Base-by-base conservation (phyloP, 2,329 filamentous ascomycete genomes). In the Zymoseptoria brevis region DNA sequence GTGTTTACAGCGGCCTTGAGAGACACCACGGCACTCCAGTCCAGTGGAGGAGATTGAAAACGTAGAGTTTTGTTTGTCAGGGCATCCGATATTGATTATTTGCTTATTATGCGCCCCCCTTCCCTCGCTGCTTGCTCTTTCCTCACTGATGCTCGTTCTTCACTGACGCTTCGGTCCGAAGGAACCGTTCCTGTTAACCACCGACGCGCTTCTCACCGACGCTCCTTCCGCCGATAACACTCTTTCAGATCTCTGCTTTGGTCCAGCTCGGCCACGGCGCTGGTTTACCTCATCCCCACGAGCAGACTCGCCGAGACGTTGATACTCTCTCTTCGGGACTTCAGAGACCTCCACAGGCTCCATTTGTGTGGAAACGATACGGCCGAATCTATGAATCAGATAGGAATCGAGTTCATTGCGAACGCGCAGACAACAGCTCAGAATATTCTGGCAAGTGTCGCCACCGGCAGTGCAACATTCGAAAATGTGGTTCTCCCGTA, bases 341-440 rank as follows among this genome's bases (percentile, higher is more conserved):
- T 75, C 81, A 80, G 72, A 86, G 80, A 69, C 88, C 88, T 62
- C 88, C 89, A 1, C 88, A 91, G 77, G 79, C 84, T 50, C 88
- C 89, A 57, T 87, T 88, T 57, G 80, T 84, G 70, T 92, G 91
- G 75, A 88, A 88, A 81, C 3, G 85, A 84, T 65, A 90, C 87
- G 55, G 82, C 85, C 64, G 80, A 86, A 59, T 83, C 81, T 67
- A 81, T 92, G 65, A 73, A 88, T 30, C 77, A 80, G 62, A 85
- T 87, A 66, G 84, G 87, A 55, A 83, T 88, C 75, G 57, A 60
- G 13, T 45, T 68, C 51, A 88, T 87, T 68, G 81, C 85, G 54
- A 74, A 75, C 45, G 86, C 82, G 41, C 83, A 86, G 63, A 73
- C 75, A 41, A 72, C 87, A 19, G 79, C 89, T 62, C 87, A 92